Evolutionary conservation across 768 basidiomycete species (phyloP), one percentile per base, ranked within the genome.

Genomic region (Lentinus tigrinus): DNA sequence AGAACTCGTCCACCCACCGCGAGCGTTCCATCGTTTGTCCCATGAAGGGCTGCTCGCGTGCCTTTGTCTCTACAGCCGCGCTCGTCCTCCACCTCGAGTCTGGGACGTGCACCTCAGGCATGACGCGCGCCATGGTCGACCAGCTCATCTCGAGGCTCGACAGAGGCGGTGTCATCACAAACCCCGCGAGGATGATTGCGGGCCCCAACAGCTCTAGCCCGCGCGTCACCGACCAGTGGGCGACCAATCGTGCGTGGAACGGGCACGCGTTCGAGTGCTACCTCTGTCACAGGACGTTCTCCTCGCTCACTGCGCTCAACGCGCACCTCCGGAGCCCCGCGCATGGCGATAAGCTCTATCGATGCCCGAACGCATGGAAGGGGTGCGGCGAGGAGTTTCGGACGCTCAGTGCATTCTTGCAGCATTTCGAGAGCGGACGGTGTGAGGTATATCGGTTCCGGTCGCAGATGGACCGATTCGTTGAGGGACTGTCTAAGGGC

Each of bases 21-120:
- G 70, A 76, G 1, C 75, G 70, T 56, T 68, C 67, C 54, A 60
- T 69, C 73, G 39, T 71, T 61, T 71, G 79, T 65, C 71, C 74
- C 1, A 72, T 75, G 54, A 57, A 16, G 4, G 74, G 77, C 38
- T 91, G 89, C 64, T 68, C 54, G 0, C 63, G 62, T 21, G 61
- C 55, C 3, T 89, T 89, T 69, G 67, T 84, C 52, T 82, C 79
- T 17, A 72, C 65, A 48, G 78, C 85, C 5, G 81, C 83, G 9
- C 73, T 90, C 46, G 65, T 82, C 28, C 77, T 81, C 36, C 89
- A 91, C 68, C 78, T 88, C 65, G 89, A 90, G 65, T 73, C 76
- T n/a, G 87, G 87, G 1, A 59, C 66, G 3, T 89, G 89, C 65
- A 51, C 60, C 26, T 86, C 86, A 0, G 78, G 82, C 10, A 70